Evolutionary conservation across 2,329 filamentous ascomycete genomes (phyloP), one percentile per base, ranked within the genome.

Genomic region (Coleophoma cylindrospora): DNA sequence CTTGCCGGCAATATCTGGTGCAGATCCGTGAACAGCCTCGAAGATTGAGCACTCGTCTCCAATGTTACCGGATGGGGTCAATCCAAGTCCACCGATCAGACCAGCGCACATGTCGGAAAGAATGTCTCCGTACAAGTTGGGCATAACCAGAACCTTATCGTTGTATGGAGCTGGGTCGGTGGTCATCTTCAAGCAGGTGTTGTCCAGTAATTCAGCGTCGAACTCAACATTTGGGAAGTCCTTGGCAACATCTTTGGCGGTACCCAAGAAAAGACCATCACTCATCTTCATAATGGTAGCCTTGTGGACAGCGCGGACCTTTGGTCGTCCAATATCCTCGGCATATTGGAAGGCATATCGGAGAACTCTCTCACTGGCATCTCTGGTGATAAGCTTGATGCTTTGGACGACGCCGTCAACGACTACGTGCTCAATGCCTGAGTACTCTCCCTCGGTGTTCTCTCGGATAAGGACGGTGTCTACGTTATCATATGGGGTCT

Each of bases 201-300:
- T 99, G 82, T 99, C 94, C 63, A 99, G 87, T 60, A 99, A 83
- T 81, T 99, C 94, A 64, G 89, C 89, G 68, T 97, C 92, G 70
- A 99, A 97, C 76, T 96, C 89, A 66, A 99, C 89, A 63, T 85
- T 79, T 57, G 94, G 94, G 83, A 89, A 99, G 69, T 97, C 91
- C 83, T 95, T 95, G 71, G 90, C 80, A 61, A 99, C 83, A 55
- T 94, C 82, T 61, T 84, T 78, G 62, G 87, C 94, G 56, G 87
- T 90, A 72, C 81, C 88, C 62, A 99, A 82, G 85, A 99, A 99
- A 55, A 99, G 89, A 76, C 94, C 94, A 72, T 99, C 94, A 69
- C 87, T 92, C 89, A 96, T 95, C 85, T 99, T 99, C 94, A 99
- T 99, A 78, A 99, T 99, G 68, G 94, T 97, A 71, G 94, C 94